phyloP scores from a whole-genome alignment of 305 asterid species.

The Rubia balearica region DNA sequence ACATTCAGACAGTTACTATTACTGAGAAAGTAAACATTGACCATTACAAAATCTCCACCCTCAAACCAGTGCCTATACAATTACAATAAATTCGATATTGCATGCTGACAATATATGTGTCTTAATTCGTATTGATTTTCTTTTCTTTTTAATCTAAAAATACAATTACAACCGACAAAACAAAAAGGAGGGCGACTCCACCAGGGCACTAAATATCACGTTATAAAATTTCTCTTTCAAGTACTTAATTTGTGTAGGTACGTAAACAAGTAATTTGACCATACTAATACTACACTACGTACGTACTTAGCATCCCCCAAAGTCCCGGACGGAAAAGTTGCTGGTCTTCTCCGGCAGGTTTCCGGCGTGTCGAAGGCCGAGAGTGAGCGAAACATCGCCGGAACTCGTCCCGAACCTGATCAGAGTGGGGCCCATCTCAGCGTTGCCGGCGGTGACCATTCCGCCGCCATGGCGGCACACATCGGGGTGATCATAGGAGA shows the following conservation, averaged over 20 bases:
- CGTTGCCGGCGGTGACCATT: conserved; percentile 10
- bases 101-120: conserved; percentile 8
- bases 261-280: background rate
- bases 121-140: conserved; percentile 8
- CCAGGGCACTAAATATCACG: background rate
- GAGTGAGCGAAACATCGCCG: conserved; percentile 89
- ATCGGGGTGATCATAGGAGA: conserved; percentile 14
- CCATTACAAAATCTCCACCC: conserved; percentile 7
- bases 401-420: conserved; percentile 69
- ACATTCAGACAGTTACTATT: background rate
- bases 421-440: conserved; percentile 42
- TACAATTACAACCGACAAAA: conserved; percentile 1
- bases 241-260: background rate
- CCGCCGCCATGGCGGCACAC: background rate
- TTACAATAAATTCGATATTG: conserved; percentile 18
- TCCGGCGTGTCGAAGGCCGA: conserved; percentile 94
- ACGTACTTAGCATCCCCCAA: conserved; percentile 24
- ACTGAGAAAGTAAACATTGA: background rate
- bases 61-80: conserved; percentile 22
- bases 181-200: background rate
- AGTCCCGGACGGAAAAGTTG: conserved; percentile 61
- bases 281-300: background rate
- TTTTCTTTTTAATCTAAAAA: background rate
- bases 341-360: conserved; percentile 77
- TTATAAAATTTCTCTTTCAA: conserved; percentile 3